Conservation (phyloP, 2,329 filamentous ascomycete species). For the Colletotrichum tropicicola region DNA sequence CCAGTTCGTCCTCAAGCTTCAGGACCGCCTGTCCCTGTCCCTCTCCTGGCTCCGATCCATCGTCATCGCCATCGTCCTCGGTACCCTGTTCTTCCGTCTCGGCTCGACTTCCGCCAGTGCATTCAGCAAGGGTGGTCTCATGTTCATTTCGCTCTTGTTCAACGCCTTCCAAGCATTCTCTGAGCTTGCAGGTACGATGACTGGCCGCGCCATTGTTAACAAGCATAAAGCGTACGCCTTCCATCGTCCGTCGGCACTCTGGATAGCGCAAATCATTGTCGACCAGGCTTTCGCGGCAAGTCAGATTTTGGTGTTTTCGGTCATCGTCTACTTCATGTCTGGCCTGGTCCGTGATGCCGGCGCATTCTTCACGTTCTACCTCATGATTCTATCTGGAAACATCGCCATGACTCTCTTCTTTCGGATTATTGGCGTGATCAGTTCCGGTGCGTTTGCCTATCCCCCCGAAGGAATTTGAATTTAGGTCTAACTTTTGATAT, state of each 20-base stretch:
- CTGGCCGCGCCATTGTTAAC: conserved; percentile 79
- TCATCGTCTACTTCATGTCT: conserved; percentile 85
- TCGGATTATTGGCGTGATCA: conserved; percentile 75
- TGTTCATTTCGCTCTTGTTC: conserved; percentile 84
- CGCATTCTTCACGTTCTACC: conserved; percentile 80
- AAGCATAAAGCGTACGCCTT: conserved; percentile 88
- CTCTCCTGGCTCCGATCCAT: conserved; percentile 76
- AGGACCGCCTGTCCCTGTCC: conserved; percentile 81
- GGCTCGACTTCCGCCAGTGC: conserved; percentile 73
- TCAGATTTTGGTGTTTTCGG: conserved; percentile 76
- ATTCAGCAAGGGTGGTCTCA: conserved; percentile 82
- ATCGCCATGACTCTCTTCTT: conserved; percentile 82
- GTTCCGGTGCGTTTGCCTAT: background rate
- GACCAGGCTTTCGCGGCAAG: conserved; percentile 77
- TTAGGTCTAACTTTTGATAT: background rate
- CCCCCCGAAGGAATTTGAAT: background rate
- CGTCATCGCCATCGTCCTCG: conserved; percentile 80
- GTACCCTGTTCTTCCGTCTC: conserved; percentile 80
- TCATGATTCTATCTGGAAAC: conserved; percentile 75
- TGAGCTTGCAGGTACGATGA: conserved; percentile 79
- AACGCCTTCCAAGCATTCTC: conserved; percentile 89
- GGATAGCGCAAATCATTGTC: conserved; percentile 84
- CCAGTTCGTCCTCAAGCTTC: conserved; percentile 86
- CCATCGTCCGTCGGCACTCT: conserved; percentile 82
- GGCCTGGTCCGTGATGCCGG: conserved; percentile 74